A percentile compares a stretch with the other conserved stretches of the same genome.
Conservation (phyloP, 1,139 yeast species). For the Hansenula anomala region DNA sequence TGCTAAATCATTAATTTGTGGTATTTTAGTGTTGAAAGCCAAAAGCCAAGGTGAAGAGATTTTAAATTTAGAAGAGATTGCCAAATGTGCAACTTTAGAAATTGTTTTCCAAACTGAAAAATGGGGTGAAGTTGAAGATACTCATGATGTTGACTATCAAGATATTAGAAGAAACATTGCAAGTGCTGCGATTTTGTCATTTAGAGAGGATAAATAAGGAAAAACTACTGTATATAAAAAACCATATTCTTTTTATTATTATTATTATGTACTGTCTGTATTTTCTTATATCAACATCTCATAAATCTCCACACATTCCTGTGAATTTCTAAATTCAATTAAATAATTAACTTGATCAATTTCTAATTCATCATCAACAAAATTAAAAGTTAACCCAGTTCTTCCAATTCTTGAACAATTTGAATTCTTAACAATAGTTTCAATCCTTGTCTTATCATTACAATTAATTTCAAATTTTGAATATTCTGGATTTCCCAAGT, state of each 20-base stretch:
- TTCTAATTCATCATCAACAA: constrained; percentile 13
- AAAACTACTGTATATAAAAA: too few species aligned
- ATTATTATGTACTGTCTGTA: neutral
- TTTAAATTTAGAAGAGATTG: constrained; percentile 58
- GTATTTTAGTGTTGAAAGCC: constrained; percentile 34
- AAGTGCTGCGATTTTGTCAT: constrained; percentile 68
- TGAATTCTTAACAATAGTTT: constrained; percentile 13
- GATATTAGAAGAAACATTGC: constrained; percentile 81
- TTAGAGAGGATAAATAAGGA: constrained; percentile 13
- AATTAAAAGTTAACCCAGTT: constrained; percentile 18
- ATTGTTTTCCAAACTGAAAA: constrained; percentile 76
- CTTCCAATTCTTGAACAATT: constrained; percentile 19
- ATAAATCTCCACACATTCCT: constrained; percentile 17
- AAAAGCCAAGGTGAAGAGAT: constrained; percentile 20
- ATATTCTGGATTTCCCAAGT: constrained; percentile 14
- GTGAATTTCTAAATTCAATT: constrained; percentile 19
- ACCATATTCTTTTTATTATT: neutral
- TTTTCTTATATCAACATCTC: constrained; percentile 10
- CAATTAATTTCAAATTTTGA: constrained; percentile 14
- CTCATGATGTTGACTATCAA: constrained; percentile 92
- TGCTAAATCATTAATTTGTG: constrained; percentile 82
- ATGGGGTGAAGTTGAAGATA: constrained; percentile 99
- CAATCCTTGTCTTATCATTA: constrained; percentile 1
- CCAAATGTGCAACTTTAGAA: constrained; percentile 77
- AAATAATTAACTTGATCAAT: constrained; percentile 17